These are phyloP conservation scores for Trichoderma asperelloides DNA, from an alignment of 495 filamentous ascomycete genomes.

Conservation along the genomic window DNA sequence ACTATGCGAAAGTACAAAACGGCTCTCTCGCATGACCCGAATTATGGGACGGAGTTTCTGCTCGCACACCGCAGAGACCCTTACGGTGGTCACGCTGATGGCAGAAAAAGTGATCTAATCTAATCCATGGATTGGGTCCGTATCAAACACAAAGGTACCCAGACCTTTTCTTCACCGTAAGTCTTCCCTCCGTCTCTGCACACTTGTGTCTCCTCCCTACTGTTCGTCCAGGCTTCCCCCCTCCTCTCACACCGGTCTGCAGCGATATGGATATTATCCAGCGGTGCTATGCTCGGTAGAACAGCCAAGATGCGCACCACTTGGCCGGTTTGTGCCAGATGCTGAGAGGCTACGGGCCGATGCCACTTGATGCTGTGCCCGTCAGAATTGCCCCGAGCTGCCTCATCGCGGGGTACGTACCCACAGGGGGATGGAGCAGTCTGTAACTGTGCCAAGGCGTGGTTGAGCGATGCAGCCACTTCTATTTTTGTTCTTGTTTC, in stretches of 20 bases:
- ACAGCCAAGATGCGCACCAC: not conserved
- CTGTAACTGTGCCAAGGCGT: not conserved
- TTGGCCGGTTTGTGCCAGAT: not conserved
- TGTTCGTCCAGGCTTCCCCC: too few species aligned
- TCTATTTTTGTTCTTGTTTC: not conserved
- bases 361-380: not conserved
- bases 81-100: not conserved
- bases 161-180: not conserved
- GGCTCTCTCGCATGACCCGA: too few species aligned
- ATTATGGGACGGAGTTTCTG: not conserved
- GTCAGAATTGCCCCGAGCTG: not conserved
- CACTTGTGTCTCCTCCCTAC: not conserved
- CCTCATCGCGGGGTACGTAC: conserved; percentile 6
- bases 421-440: not conserved
- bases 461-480: not conserved
- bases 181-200: conserved; percentile 1
- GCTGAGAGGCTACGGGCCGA: not conserved
- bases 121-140: not conserved
- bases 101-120: not conserved
- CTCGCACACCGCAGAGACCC: not conserved
- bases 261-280: not conserved
- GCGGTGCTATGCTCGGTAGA: not conserved
- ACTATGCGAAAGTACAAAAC: too few species aligned
- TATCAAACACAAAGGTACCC: not conserved
- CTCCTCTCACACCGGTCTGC: not conserved